Base-by-base conservation (phyloP, 2,329 filamentous ascomycete species). In the Aspergillus sp. region DNA sequence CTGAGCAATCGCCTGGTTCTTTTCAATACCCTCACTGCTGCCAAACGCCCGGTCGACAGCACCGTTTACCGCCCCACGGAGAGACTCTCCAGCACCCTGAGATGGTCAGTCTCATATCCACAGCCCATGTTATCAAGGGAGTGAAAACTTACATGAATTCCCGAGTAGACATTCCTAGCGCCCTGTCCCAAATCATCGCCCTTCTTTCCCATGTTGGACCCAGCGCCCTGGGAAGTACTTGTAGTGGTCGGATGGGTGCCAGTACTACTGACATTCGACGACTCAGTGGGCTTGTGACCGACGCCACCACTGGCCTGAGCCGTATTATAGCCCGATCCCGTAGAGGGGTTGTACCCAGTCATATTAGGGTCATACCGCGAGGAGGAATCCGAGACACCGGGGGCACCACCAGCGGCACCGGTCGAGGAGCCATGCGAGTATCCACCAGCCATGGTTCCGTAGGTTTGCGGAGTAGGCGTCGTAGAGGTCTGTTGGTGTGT, bases 71-170 rank as follows among this genome's bases (percentile, higher is more conserved):
- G 59, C 60, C 4, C 69, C 69, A 12, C 69, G 67, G 32, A 72
- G 52, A 3, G 63, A 62, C 49, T 72, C 69, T 4, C 69, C 69
- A 12, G 60, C 58, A 5, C 69, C 68, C 66, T 71, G 52, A 8
- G 26, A 26, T 19, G 6, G 26, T 41, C 34, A 52, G 27, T 19
- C 7, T 40, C 10, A 35, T 36, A 41, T 10, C 10, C 5, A 9
- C 10, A 46, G 29, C 26, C 2, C 1, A 42, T 28, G 12, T 32
- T 12, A 30, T 5, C 35, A 7, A 28, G 9, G 44, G 27, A 26
- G 28, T 5, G 19, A 41, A 7, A 32, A 61, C 66, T 57, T 53
- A 69, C 67, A 50, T 69, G 66, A 47, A 68, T 48, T 4, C 61
- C 59, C 19, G 67, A 65, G 8, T 57, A 51, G 28, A 56, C 47